Percentiles rank a stretch among this genome's conserved stretches.
Evolutionary conservation across 2,329 filamentous ascomycete genomes (phyloP).

Genomic region (Thelonectria discophora): DNA sequence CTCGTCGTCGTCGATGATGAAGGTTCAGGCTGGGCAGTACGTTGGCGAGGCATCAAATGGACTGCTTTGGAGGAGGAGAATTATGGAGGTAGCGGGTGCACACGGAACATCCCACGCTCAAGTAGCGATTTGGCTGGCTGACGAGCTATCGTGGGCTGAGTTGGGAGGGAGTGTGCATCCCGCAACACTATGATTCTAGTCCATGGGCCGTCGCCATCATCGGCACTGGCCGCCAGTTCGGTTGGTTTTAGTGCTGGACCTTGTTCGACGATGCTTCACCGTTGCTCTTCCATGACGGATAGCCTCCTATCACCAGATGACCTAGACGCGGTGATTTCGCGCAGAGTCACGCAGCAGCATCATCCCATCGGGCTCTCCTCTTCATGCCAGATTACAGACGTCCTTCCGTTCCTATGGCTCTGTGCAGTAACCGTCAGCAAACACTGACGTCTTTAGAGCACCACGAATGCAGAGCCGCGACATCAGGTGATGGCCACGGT

Average conservation of each 20-base stretch:
- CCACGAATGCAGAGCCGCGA: slow-evolving; percentile 18
- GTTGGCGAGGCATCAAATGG: slow-evolving; percentile 8
- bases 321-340: background rate
- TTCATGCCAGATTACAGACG: background rate
- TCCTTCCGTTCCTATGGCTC: background rate
- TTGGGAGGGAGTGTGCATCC: slow-evolving; percentile 39
- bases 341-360: slow-evolving; percentile 16
- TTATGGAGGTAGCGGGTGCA: slow-evolving; percentile 17
- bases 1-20: background rate
- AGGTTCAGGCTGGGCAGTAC: slow-evolving; percentile 13
- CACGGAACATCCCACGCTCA: slow-evolving; percentile 13
- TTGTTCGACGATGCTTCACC: slow-evolving; percentile 21
- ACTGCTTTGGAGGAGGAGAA: slow-evolving; percentile 8
- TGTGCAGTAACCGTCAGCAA: slow-evolving; percentile 7
- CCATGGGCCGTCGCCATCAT: slow-evolving; percentile 27
- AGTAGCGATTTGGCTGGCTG: slow-evolving; percentile 8
- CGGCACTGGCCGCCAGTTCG: slow-evolving; percentile 27
- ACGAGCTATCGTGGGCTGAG: slow-evolving; percentile 20
- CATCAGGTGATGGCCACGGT: slow-evolving; percentile 24
- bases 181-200: slow-evolving; percentile 26
- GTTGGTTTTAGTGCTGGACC: slow-evolving; percentile 26
- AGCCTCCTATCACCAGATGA: slow-evolving; percentile 18
- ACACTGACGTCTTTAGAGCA: slow-evolving; percentile 3
- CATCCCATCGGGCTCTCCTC: slow-evolving; percentile 1
- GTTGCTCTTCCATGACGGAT: slow-evolving; percentile 22